A percentile compares a stretch with the other conserved stretches of the same genome.
phyloP scores from a whole-genome alignment of 371 early-diverging fungal genomes.

The Rhizopus arrhizus region DNA sequence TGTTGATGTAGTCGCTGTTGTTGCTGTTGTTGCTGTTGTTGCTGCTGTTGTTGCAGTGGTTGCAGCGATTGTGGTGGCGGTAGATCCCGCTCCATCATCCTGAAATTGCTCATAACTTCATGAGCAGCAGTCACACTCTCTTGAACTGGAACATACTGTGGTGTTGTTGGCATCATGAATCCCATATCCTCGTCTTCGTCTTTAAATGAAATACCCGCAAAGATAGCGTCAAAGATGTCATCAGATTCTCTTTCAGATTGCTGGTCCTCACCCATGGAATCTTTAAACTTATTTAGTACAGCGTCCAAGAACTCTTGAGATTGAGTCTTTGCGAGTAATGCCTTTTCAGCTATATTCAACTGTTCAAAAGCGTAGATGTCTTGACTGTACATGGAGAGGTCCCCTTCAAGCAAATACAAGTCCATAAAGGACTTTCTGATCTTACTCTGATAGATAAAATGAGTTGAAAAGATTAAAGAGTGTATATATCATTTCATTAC shows the following conservation, averaged over 20 bases:
- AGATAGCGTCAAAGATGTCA: neutral
- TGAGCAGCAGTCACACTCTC: neutral
- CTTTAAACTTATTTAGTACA: slow-evolving; percentile 35
- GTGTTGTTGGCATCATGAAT: slow-evolving; percentile 8
- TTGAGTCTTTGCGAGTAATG: slow-evolving; percentile 44
- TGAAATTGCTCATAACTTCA: too few species aligned
- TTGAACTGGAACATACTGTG: neutral
- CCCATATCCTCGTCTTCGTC: slow-evolving; percentile 7
- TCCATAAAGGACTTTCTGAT: slow-evolving; percentile 58
- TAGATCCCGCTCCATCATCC: too few species aligned
- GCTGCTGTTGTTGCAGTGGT: too few species aligned
- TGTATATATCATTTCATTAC: slow-evolving; percentile 26
- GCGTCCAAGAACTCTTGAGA: slow-evolving; percentile 32
- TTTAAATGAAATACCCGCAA: neutral
- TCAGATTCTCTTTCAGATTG: slow-evolving; percentile 6
- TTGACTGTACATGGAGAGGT: slow-evolving; percentile 35
- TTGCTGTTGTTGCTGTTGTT: too few species aligned
- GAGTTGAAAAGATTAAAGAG: neutral
- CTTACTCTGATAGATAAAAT: slow-evolving; percentile 42
- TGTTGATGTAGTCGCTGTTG: neutral
- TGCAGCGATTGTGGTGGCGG: too few species aligned
- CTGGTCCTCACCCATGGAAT: slow-evolving; percentile 23
- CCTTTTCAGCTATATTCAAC: slow-evolving; percentile 48
- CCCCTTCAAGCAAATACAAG: slow-evolving; percentile 44
- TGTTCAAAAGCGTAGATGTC: slow-evolving; percentile 35